Base-by-base conservation (phyloP, 164 flowering plant species). In the Magnolia officinalis region DNA sequence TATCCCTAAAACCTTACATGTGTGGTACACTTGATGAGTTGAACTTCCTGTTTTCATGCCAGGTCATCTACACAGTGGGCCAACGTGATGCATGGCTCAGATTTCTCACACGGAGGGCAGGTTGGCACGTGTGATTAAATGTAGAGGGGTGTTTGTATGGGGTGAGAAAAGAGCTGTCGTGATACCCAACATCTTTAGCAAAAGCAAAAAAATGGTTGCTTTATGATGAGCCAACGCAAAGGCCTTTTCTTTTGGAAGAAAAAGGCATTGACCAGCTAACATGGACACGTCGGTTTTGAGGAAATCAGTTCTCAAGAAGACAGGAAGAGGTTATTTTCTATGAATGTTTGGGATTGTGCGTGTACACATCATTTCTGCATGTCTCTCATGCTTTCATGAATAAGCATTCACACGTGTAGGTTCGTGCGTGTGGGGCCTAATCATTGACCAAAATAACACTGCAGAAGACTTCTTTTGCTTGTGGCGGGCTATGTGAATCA, bases 201-300 rank as follows among this genome's bases (percentile, higher is more conserved):
- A 71, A 76, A 63, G 74, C 61, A 37, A 29, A 29, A 29, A 50
- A 4, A 2, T 11, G 2, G 11, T 31, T 19, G 21, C 50, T 65
- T 50, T 66, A 49, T 74, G 71, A 20, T n/a, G 71, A 16, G 2
- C 16, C n/a, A 18, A 52, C 65, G 37, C 64, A 16, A 20, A 45
- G 16, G 14, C 8, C 49, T 76, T 76, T 59, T n/a, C 21, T 73
- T 24, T 76, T 70, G 73, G 20, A 63, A 19, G 6, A 63, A 76
- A 76, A 26, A 37, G 45, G 69, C 64, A 76, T 71, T 76, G 78
- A 76, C 74, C 78, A 50, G 74, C 49, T 63, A 63, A 63, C 70
- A 50, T 50, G 74, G 74, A 71, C 78, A 76, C 63, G 78, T 51
- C 49, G 74, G 63, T 71, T 18, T 70, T 5, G 18, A n/a, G 45